Base-by-base conservation (phyloP, 2,329 filamentous ascomycete species). In the Xylaria digitata region DNA sequence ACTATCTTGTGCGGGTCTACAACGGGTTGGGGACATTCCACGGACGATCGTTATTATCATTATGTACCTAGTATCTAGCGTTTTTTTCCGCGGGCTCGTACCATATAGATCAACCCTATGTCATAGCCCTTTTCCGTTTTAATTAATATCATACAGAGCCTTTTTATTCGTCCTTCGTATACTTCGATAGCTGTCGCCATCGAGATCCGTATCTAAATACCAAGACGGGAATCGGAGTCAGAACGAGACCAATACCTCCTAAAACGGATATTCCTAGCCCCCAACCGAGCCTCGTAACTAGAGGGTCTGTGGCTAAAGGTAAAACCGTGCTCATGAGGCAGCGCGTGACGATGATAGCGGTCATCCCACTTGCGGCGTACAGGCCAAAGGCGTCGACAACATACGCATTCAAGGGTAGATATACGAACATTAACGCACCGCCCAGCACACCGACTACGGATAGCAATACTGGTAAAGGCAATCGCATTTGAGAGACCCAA, bases 251-350 rank as follows among this genome's bases (percentile, higher is more conserved):
- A 0, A 82, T 37, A 0, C 64, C 80, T 0, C 79, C 83, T 32
- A 88, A 72, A 0, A 83, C 71, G 0, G 79, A 83, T 61, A 86
- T 83, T 0, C 81, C 85, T 78, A 81, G 82, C 0, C 86, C 86
- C 61, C 84, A 86, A 2, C 86, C 87, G 15, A 87, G 78, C 0
- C 62, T 65, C 7, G 81, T 79, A 0, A 83, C 79, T 49, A 89
- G 71, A 0, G 85, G 84, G 1, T 78, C 82, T 1, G 83, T 81
- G 0, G 80, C 76, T 50, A 89, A 77, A 0, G 87, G 87, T 34
- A 89, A 69, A 48, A 89, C 85, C 0, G 87, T 88, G 3, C 86
- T 83, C 76, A 84, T 82, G 0, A 89, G 75, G 65, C 85, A 88
- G 43, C 86, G 79, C 1, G 81, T 81, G 1, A 88, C 84, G 63